phyloP scores from a whole-genome alignment of 2,329 filamentous ascomycete genomes.

The Microascus cirrosus region DNA sequence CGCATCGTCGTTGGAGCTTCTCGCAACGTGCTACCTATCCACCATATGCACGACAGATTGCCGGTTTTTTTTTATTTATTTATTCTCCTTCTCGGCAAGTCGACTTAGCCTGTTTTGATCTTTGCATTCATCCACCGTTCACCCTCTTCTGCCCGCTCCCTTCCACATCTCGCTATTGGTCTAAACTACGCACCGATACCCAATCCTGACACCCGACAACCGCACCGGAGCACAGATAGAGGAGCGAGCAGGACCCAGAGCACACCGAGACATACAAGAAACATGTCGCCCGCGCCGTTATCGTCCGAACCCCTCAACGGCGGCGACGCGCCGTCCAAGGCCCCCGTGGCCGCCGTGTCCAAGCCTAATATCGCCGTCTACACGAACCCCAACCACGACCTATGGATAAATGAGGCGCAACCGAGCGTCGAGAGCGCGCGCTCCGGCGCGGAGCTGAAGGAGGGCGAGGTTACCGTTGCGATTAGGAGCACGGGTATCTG shows the following conservation, averaged over 20 bases:
- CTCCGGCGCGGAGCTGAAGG: conserved; percentile 55
- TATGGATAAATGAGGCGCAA: conserved; percentile 74
- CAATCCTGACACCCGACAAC: background rate
- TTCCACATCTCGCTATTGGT: too few relatives aligned
- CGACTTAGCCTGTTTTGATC: too few relatives aligned
- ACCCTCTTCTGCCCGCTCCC: too few relatives aligned
- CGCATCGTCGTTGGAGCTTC: background rate
- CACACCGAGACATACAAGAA: conserved; percentile 2
- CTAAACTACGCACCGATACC: too few relatives aligned
- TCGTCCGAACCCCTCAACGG: conserved; percentile 9
- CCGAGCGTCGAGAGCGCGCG: conserved; percentile 67
- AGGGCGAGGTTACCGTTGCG: conserved; percentile 77
- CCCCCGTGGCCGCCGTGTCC: conserved; percentile 13
- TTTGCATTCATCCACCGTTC: too few relatives aligned
- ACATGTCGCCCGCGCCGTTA: conserved; percentile 23
- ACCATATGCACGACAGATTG: background rate
- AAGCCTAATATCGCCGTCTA: conserved; percentile 94
- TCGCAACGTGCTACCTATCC: too few relatives aligned
- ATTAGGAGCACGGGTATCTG: conserved; percentile 95
- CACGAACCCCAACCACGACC: conserved; percentile 84
- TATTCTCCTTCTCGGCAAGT: background rate
- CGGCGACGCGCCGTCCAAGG: background rate
- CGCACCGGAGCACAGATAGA: background rate
- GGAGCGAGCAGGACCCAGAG: background rate
- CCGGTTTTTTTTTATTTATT: background rate